Conservation (phyloP, 2,329 filamentous ascomycete species). For the Alternaria postmessia region DNA sequence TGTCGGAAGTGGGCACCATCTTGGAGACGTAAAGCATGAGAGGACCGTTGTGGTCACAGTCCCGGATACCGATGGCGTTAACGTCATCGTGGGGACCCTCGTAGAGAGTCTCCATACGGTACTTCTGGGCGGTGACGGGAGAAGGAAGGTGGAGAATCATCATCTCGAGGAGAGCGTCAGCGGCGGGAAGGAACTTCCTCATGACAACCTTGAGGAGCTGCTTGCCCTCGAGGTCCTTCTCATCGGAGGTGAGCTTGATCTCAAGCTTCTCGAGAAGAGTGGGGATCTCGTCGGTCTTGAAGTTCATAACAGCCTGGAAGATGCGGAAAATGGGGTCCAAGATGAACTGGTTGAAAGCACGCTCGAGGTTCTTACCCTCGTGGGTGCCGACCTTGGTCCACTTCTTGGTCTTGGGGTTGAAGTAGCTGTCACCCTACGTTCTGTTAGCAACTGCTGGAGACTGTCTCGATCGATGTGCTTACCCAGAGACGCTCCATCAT, state of each 20-base stretch:
- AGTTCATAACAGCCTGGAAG: conserved; percentile 96
- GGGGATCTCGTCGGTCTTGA: conserved; percentile 91
- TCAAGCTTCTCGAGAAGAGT: conserved; percentile 90
- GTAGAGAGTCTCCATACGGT: conserved; percentile 98
- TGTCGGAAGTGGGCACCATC: conserved; percentile 99
- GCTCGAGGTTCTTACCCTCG: conserved; percentile 90
- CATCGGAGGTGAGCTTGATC: conserved; percentile 86
- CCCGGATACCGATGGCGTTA: conserved; percentile 93
- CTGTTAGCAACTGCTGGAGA: conserved; percentile 25
- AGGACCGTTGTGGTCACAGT: conserved; percentile 96
- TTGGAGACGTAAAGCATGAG: conserved; percentile 99
- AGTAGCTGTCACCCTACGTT: conserved; percentile 89
- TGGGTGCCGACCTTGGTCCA: conserved; percentile 88
- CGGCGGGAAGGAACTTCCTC: conserved; percentile 98
- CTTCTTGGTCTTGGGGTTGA: conserved; percentile 99
- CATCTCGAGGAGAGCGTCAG: conserved; percentile 99
- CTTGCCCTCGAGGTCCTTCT: conserved; percentile 97
- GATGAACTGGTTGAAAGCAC: conserved; percentile 99
- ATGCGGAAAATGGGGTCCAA: conserved; percentile 99
- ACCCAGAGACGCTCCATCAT: conserved; percentile 99
- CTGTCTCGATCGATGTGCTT: conserved; percentile 47
- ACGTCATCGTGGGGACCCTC: conserved; percentile 95
- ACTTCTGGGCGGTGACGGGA: conserved; percentile 92
- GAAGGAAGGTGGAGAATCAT: conserved; percentile 99
- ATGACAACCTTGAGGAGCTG: conserved; percentile 96